A percentile compares a stretch with the other conserved stretches of the same genome.
Evolutionary conservation across 495 filamentous ascomycete species (phyloP).

Genomic region (Alectoria sarmentosa): DNA sequence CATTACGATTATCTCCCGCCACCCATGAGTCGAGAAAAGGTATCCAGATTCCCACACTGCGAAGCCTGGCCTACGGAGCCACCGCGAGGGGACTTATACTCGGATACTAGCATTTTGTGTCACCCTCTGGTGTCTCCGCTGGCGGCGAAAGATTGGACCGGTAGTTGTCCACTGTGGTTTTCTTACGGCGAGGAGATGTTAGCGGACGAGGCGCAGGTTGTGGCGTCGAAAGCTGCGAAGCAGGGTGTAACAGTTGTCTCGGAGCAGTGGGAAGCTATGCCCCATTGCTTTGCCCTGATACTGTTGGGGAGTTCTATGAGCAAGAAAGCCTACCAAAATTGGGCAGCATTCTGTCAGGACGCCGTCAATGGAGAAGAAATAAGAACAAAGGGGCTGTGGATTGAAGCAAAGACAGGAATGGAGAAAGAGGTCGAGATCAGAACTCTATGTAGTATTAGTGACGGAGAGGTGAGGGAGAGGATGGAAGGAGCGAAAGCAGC

Average conservation of each 20-base stretch:
- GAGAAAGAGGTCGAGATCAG: constrained; percentile 45
- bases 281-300: constrained; percentile 72
- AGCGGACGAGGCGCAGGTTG: constrained; percentile 59
- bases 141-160: constrained; percentile 56
- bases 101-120: constrained; percentile 49
- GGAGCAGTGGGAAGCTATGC: constrained; percentile 81
- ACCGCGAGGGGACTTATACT: constrained; percentile 62
- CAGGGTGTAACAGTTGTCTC: constrained; percentile 60
- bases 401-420: constrained; percentile 49
- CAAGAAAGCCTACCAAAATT: constrained; percentile 46
- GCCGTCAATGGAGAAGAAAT: constrained; percentile 32
- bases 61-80: constrained; percentile 65
- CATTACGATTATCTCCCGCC: constrained; percentile 70
- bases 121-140: constrained; percentile 76
- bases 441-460: constrained; percentile 39
- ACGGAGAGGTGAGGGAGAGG: constrained; percentile 45
- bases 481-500: constrained; percentile 44
- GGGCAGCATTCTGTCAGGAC: constrained; percentile 48
- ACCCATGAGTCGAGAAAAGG: constrained; percentile 30
- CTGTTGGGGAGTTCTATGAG: constrained; percentile 45
- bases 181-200: constrained; percentile 74
- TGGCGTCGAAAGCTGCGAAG: constrained; percentile 50
- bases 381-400: constrained; percentile 42
- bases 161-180: constrained; percentile 63
- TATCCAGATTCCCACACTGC: constrained; percentile 44